Evolutionary conservation across 2,329 filamentous ascomycete species (phyloP).

Genomic region (Monascus ruber): DNA sequence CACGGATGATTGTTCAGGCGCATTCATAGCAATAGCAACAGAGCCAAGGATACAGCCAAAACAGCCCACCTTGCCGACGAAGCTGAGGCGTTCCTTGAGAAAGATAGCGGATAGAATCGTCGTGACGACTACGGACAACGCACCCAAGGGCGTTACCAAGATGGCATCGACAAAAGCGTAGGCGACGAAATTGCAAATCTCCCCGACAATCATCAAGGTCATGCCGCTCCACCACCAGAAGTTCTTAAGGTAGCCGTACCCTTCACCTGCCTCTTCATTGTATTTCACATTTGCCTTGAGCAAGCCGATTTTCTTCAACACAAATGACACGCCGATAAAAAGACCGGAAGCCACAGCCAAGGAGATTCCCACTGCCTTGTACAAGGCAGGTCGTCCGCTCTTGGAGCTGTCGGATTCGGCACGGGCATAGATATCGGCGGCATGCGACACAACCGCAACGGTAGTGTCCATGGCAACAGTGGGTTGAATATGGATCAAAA

Average conservation of each 20-base stretch:
- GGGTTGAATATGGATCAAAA: neutral
- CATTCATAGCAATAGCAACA: conserved; percentile 89
- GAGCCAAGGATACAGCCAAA: conserved; percentile 91
- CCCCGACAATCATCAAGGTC: conserved; percentile 92
- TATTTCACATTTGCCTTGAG: conserved; percentile 93
- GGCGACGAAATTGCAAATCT: conserved; percentile 93
- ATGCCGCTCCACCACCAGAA: conserved; percentile 91
- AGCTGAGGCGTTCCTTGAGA: conserved; percentile 85
- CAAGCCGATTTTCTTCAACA: conserved; percentile 86
- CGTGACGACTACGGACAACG: conserved; percentile 82
- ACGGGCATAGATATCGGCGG: conserved; percentile 36
- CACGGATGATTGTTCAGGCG: conserved; percentile 74
- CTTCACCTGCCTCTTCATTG: conserved; percentile 87
- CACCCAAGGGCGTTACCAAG: conserved; percentile 82
- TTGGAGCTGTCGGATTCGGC: conserved; percentile 20
- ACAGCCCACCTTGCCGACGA: conserved; percentile 92
- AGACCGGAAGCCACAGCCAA: conserved; percentile 77
- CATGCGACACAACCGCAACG: conserved; percentile 26
- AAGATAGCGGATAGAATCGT: conserved; percentile 89
- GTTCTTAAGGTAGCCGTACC: conserved; percentile 95
- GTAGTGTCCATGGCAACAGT: conserved; percentile 32
- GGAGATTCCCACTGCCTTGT: conserved; percentile 77
- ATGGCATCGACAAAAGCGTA: conserved; percentile 97
- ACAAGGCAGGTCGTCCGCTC: conserved; percentile 43
- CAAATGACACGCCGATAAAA: conserved; percentile 92